Base-by-base conservation (phyloP, 345 rosid species). In the Brassica juncea region DNA sequence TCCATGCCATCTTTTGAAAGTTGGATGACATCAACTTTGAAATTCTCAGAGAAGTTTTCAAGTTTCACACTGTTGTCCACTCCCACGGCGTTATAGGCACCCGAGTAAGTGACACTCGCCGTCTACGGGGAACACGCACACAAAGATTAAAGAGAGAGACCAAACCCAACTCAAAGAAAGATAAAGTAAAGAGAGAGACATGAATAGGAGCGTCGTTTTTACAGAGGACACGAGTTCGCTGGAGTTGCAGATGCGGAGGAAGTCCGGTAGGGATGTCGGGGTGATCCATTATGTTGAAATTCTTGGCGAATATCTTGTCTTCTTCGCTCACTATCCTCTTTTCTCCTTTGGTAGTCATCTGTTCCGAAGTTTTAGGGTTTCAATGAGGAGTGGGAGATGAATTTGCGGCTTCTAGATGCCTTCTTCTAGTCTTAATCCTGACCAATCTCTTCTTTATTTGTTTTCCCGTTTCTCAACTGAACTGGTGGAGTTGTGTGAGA, bases 41-140 rank as follows among this genome's bases (percentile, higher is more conserved):
- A 93, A 76, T 87, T 84, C 27, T 86, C 27, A 67, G 82, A 39
- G 79, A 91, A 93, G 49, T 74, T 28, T 52, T 89, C 91, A 69
- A 90, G 70, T 5, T 79, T 80, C 11, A 86, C 21, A 77, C 93
- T 87, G 79, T 91, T 91, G 77, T 91, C 97, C 55, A 90, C 86
- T 74, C 90, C 91, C 79, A 87, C 72, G 0, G 93, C 84, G 1
- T 88, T 84, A 83, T 94, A 94, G n/a, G 98, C 98, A 83, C 97
- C 98, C n/a, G 91, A 87, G 78, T 88, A 94, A 8, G 6, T 66
- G 21, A 91, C 49, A 57, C 79, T 85, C 66, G 86, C 86, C 16
- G 97, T 91, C 99, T 94, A 81, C 85, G 72, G 6, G 71, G 71
- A 35, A 58, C 54, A 14, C 54, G 14, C 52, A 44, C 54, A 47